Conservation (phyloP, 306 rosid genomes). For the Cajanus cajan region DNA sequence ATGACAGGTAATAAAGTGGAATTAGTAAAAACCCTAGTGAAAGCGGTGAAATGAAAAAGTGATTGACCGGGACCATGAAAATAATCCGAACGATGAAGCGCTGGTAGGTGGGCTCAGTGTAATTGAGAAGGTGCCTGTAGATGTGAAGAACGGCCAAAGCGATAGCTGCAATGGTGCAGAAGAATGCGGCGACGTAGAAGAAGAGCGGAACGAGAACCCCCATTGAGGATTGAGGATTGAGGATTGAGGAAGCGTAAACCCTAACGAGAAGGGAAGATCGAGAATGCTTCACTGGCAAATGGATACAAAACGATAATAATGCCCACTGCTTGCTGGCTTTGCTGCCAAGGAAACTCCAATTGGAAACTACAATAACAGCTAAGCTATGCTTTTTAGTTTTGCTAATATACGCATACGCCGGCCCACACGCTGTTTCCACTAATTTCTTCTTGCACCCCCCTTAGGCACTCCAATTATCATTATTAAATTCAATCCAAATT, state of each 20-base stretch:
- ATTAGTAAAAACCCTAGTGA: not conserved
- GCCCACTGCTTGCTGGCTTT: too few relatives aligned
- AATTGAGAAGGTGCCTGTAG: conserved; percentile 83
- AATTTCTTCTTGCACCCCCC: too few relatives aligned
- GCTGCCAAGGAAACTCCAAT: too few relatives aligned
- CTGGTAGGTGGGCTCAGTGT: conserved; percentile 96
- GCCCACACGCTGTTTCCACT: too few relatives aligned
- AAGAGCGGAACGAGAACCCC: conserved; percentile 60
- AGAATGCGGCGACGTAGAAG: conserved; percentile 64
- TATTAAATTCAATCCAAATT: too few relatives aligned
- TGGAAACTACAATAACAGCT: too few relatives aligned
- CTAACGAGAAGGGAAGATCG: not conserved
- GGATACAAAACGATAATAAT: too few relatives aligned
- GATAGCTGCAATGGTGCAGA: conserved; percentile 84
- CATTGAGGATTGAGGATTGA: conserved; percentile 48
- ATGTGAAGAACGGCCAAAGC: conserved; percentile 75
- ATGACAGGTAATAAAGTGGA: not conserved
- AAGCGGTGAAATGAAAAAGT: not conserved
- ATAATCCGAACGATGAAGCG: conserved; percentile 88
- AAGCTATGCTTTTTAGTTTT: too few relatives aligned
- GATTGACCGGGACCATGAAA: conserved; percentile 95
- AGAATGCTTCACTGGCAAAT: too few relatives aligned
- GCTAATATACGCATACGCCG: too few relatives aligned
- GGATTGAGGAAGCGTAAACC: conserved; percentile 34
- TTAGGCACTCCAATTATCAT: too few relatives aligned